Base-by-base conservation (phyloP, 2,329 filamentous ascomycete species). In the Fusarium virguliforme region DNA sequence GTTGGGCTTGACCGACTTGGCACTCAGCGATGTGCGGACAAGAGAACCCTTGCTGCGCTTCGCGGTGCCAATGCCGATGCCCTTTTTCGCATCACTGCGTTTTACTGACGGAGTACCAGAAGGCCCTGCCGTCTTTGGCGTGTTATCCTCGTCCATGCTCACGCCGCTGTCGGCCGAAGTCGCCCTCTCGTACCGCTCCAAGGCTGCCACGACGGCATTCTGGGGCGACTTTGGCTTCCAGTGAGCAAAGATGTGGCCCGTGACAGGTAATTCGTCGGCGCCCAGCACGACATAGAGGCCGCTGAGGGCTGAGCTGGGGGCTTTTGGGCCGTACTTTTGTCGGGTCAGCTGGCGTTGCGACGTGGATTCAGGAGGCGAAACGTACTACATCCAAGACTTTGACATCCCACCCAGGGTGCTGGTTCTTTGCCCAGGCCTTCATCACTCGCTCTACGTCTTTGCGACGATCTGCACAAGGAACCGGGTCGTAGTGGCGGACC, bases 401-500 rank as follows among this genome's bases (percentile, higher is more conserved):
- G 8, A 37, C 10, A 32, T 32, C 15, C 24, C 26, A 34, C 10
- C 8, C 9, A 35, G 56, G 30, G 13, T 48, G 15, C 9, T 59
- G 28, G 18, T 22, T 28, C 15, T 46, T 18, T 6, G 15, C 37
- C 57, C 43, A 60, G 8, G 26, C 12, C n/a, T 12, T 22, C 34
- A 40, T 37, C 8, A 50, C 9, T 8, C 26, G 43, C 3, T 30
- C 26, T 6, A 50, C 43, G 9, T 50, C 43, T 26, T 18, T 10
- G 5, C 8, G 12, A n/a, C 50, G 59, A 2, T 12, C 13, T 12
- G 10, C 2, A 8, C 13, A 18, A 3, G 9, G 15, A 2, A 37
- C 28, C 2, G 64, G 64, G n/a, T 66, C 64, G 15, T 66, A 63
- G 28, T 59, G 32, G 3, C 24, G 30, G 8, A 53, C 8, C 12